These are phyloP conservation scores for Austropuccinia psidii DNA, from an alignment of 1,284 basidiomycete species.

Conservation along the genomic window DNA sequence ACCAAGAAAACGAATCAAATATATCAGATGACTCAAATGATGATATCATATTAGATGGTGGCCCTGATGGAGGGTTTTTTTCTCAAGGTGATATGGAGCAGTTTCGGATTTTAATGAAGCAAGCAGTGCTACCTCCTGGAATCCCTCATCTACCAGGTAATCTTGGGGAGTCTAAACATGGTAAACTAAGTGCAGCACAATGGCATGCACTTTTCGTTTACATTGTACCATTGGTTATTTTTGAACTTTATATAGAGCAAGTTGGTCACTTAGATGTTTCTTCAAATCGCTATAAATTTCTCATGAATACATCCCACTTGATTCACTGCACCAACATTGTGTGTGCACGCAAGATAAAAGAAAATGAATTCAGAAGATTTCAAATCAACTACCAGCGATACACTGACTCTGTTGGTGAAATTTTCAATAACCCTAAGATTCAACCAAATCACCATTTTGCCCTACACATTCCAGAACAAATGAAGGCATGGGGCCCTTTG, in stretches of 20 bases:
- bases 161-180: slow-evolving; percentile 15
- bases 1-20: neutral
- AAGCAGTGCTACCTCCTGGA: slow-evolving; percentile 7
- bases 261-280: neutral
- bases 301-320: slow-evolving; percentile 1
- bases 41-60: neutral
- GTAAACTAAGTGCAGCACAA: slow-evolving; percentile 16
- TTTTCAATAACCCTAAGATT: neutral
- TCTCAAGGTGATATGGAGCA: neutral
- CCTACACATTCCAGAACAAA: slow-evolving; percentile 9
- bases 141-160: neutral
- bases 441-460: slow-evolving; percentile 24
- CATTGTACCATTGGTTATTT: slow-evolving; percentile 19
- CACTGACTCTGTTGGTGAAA: neutral
- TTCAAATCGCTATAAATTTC: slow-evolving; percentile 4
- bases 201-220: slow-evolving; percentile 21
- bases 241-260: slow-evolving; percentile 5
- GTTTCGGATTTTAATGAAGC: neutral
- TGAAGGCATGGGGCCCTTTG: slow-evolving; percentile 13
- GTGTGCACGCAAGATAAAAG: neutral
- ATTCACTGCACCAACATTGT: slow-evolving; percentile 7
- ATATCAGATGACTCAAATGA: neutral
- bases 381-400: slow-evolving; percentile 7
- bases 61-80: neutral
- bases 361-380: neutral